These are phyloP conservation scores for Fusarium drepaniforme DNA, from an alignment of 2,329 filamentous ascomycete genomes.

Conservation along the genomic window DNA sequence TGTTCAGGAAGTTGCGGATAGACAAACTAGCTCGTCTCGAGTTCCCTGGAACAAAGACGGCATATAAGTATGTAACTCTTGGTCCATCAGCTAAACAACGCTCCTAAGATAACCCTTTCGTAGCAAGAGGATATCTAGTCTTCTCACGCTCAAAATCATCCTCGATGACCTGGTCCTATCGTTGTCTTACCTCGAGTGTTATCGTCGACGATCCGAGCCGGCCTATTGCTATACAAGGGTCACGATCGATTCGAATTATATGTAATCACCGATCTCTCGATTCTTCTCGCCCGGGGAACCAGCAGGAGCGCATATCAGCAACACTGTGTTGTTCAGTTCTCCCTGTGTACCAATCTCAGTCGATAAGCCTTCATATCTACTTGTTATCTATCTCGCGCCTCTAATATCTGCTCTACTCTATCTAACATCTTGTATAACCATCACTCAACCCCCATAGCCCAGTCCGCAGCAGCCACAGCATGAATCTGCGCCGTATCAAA, in stretches of 20 bases:
- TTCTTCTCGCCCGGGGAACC: too few relatives aligned
- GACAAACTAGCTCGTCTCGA: neutral
- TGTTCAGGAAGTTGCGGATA: neutral
- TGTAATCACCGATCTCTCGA: neutral
- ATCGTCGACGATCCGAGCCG: neutral
- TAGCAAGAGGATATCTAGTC: neutral
- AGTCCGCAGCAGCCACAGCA: conserved; percentile 39
- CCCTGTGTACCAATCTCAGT: too few relatives aligned
- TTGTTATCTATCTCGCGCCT: neutral
- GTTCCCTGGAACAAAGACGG: neutral
- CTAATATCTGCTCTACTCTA: neutral
- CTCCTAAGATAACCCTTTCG: neutral
- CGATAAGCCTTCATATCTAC: neutral
- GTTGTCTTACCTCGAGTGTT: neutral
- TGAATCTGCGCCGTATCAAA: conserved; percentile 44
- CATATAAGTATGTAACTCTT: neutral
- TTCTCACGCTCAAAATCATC: neutral
- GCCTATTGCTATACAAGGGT: neutral
- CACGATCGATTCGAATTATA: neutral
- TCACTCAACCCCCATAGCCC: conserved; percentile 29
- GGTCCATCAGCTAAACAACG: neutral
- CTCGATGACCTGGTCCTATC: too few relatives aligned
- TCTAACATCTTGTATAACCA: neutral
- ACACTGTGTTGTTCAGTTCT: neutral
- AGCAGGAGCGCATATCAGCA: neutral